Evolutionary conservation across 495 filamentous ascomycete species (phyloP).

Genomic region (Neurospora sp.): DNA sequence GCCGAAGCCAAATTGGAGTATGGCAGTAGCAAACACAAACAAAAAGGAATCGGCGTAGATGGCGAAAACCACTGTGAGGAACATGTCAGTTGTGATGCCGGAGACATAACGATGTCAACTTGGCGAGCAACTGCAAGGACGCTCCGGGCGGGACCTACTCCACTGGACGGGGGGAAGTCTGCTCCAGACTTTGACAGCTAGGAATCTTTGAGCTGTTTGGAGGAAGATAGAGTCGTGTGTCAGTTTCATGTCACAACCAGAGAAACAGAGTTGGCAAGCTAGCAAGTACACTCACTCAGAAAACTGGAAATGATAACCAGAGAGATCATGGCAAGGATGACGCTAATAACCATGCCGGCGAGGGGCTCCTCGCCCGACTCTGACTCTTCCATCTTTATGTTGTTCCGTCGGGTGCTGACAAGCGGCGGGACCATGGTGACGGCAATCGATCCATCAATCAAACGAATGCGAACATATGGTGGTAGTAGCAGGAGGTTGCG

Average conservation of each 20-base stretch:
- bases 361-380: conserved; percentile 16
- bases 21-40: conserved; percentile 40
- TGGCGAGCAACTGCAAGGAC: background rate
- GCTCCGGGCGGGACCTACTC: conserved; percentile 29
- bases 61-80: conserved; percentile 33
- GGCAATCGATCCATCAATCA: background rate
- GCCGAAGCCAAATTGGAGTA: conserved; percentile 40
- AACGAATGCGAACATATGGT: background rate
- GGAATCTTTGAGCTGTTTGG: conserved; percentile 24
- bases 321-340: conserved; percentile 32
- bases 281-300: conserved; percentile 26
- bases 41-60: conserved; percentile 42
- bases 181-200: conserved; percentile 32
- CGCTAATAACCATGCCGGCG: conserved; percentile 29
- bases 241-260: background rate
- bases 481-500: background rate
- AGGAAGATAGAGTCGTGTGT: background rate
- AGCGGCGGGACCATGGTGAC: conserved; percentile 10
- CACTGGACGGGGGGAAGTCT: conserved; percentile 35
- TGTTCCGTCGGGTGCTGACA: background rate
- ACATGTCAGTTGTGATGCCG: background rate
- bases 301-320: conserved; percentile 34
- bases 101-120: background rate
- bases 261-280: background rate
- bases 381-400: background rate